Conservation (phyloP, 495 filamentous ascomycete species). For the Hypoxylon fragiforme region DNA sequence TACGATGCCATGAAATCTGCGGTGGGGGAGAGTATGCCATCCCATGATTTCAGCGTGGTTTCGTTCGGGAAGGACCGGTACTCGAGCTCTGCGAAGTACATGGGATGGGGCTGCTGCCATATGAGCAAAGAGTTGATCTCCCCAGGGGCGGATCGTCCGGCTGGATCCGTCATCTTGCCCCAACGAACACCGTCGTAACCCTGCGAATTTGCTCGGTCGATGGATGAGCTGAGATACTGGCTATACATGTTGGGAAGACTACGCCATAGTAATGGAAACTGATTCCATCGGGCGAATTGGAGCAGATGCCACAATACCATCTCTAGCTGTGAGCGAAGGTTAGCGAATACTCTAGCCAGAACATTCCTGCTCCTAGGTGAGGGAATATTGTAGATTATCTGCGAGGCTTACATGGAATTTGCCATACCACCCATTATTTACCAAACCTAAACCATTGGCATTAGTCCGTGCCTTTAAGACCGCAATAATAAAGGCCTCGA, state of each 20-base stretch:
- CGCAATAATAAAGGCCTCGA: constrained; percentile 31
- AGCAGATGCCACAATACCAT: constrained; percentile 59
- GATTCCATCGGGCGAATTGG: constrained; percentile 58
- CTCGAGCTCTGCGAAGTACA: constrained; percentile 58
- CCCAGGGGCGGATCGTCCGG: constrained; percentile 57
- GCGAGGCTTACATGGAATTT: constrained; percentile 47
- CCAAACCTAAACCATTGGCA: constrained; percentile 40
- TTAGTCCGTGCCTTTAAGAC: constrained; percentile 31
- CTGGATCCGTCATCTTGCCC: constrained; percentile 64
- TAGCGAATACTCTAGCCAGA: too few species aligned
- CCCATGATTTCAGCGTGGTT: constrained; percentile 50
- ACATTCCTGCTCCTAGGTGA: background rate
- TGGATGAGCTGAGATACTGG: constrained; percentile 50
- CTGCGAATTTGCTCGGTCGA: constrained; percentile 49
- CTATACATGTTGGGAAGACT: constrained; percentile 52
- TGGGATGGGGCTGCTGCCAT: constrained; percentile 59
- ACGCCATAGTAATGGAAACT: constrained; percentile 49
- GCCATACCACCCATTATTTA: constrained; percentile 61
- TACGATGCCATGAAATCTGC: constrained; percentile 58
- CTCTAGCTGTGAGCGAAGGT: constrained; percentile 41
- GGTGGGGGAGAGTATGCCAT: constrained; percentile 44
- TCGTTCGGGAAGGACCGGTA: constrained; percentile 46
- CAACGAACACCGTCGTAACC: constrained; percentile 58
- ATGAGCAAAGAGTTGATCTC: constrained; percentile 59
- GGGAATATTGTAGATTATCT: background rate